phyloP scores from a whole-genome alignment of 2,329 filamentous ascomycete species.

The Epichloe elymi region DNA sequence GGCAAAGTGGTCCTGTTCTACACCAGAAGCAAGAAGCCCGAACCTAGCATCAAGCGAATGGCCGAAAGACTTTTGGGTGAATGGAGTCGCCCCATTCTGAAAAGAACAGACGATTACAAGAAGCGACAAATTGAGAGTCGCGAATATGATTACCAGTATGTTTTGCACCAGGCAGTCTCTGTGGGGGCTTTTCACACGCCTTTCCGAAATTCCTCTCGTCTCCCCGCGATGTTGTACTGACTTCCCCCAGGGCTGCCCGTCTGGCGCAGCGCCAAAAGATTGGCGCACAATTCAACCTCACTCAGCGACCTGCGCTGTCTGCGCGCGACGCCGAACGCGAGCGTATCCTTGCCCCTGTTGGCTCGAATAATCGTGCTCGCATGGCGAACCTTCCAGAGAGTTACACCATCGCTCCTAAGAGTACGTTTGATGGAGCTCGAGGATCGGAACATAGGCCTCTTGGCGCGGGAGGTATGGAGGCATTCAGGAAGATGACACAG shows the following conservation, averaged over 20 bases:
- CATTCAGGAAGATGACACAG: constrained; percentile 52
- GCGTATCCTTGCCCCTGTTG: constrained; percentile 42
- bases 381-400: constrained; percentile 40
- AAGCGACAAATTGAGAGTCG: constrained; percentile 58
- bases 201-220: background rate
- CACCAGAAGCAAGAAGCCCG: constrained; percentile 83
- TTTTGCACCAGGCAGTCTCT: background rate
- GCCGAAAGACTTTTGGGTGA: constrained; percentile 87
- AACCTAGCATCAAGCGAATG: constrained; percentile 80
- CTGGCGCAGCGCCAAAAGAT: constrained; percentile 34
- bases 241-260: constrained; percentile 35
- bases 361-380: constrained; percentile 42
- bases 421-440: constrained; percentile 43
- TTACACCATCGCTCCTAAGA: constrained; percentile 48
- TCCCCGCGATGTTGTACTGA: constrained; percentile 1
- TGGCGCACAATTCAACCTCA: constrained; percentile 36
- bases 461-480: constrained; percentile 49
- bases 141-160: constrained; percentile 49
- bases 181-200: background rate
- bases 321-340: constrained; percentile 41
- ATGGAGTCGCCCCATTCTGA: constrained; percentile 90
- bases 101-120: constrained; percentile 88
- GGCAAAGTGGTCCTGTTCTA: constrained; percentile 97
- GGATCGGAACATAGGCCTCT: constrained; percentile 44
- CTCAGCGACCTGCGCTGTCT: constrained; percentile 33